These are phyloP conservation scores for Termitomyces sp. DNA, from an alignment of 1,284 basidiomycete genomes.

Conservation along the genomic window DNA sequence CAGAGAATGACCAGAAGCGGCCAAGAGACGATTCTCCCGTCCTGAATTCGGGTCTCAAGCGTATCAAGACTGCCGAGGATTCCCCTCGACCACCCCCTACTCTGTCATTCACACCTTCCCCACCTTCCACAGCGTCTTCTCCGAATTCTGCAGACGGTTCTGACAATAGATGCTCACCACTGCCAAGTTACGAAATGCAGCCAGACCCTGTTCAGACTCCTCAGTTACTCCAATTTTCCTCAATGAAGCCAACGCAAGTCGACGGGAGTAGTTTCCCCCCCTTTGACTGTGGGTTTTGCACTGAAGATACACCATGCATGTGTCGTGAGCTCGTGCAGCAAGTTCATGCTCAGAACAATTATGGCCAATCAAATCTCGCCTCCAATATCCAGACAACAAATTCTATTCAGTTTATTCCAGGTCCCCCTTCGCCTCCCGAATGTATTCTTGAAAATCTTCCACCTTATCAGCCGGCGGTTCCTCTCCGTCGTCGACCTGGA, in stretches of 20 bases:
- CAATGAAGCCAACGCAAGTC: conserved; percentile 20
- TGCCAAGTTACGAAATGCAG: conserved; percentile 30
- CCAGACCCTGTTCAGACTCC: conserved; percentile 25
- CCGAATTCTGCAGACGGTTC: conserved; percentile 42
- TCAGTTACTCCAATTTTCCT: conserved; percentile 25
- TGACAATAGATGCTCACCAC: conserved; percentile 42
- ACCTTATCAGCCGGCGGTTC: conserved; percentile 72
- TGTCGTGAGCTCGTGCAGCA: conserved; percentile 63
- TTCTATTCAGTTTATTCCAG: conserved; percentile 22
- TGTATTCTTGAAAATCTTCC: conserved; percentile 75
- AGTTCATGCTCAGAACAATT: conserved; percentile 24
- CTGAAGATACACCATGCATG: conserved; percentile 63
- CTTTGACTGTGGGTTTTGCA: conserved; percentile 68
- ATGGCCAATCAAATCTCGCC: conserved; percentile 19
- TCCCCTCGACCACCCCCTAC: conserved; percentile 25
- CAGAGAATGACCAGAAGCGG: conserved; percentile 48
- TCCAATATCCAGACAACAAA: conserved; percentile 16
- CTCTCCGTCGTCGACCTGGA: conserved; percentile 53
- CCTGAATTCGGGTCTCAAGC: conserved; percentile 35
- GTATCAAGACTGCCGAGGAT: conserved; percentile 34
- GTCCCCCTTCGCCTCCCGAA: conserved; percentile 12
- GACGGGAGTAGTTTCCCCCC: conserved; percentile 22
- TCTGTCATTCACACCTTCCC: conserved; percentile 29
- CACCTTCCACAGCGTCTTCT: conserved; percentile 48
- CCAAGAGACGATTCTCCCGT: conserved; percentile 45